Evolutionary conservation across 371 early-diverging fungal species (phyloP).

Genomic region (Paraphysoderma sedebokerense): DNA sequence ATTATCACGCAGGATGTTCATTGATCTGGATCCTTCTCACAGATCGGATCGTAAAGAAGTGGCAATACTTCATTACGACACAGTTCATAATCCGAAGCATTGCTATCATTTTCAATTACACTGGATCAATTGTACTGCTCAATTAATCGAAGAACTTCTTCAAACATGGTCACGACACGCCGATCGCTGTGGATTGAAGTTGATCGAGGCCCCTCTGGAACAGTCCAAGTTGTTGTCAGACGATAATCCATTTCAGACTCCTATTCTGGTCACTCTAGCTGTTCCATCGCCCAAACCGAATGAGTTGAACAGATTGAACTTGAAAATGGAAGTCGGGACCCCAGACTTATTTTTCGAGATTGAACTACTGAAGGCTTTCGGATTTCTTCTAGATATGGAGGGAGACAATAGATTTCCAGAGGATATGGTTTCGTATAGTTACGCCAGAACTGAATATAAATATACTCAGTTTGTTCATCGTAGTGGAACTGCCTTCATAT

Average conservation of each 20-base stretch:
- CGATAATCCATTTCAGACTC: constrained; percentile 78
- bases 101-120: constrained; percentile 87
- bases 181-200: constrained; percentile 69
- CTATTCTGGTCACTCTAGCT: constrained; percentile 46
- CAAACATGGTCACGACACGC: constrained; percentile 67
- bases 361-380: constrained; percentile 59
- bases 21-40: constrained; percentile 61
- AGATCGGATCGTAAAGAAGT: constrained; percentile 59
- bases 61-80: constrained; percentile 78
- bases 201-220: constrained; percentile 82
- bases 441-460: constrained; percentile 42
- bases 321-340: constrained; percentile 19
- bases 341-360: constrained; percentile 60
- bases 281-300: constrained; percentile 38
- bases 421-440: constrained; percentile 42
- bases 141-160: constrained; percentile 73
- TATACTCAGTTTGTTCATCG: constrained; percentile 83
- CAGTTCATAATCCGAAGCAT: constrained; percentile 59
- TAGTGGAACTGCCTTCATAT: constrained; percentile 80
- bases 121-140: constrained; percentile 89
- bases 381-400: constrained; percentile 88
- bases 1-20: constrained; percentile 41
- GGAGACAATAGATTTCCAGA: constrained; percentile 47
- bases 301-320: constrained; percentile 6
- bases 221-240: constrained; percentile 46